These are phyloP conservation scores for Nitzschia sp. DNA, from an alignment of 108 stramenopile genomes.

Conservation along the genomic window DNA sequence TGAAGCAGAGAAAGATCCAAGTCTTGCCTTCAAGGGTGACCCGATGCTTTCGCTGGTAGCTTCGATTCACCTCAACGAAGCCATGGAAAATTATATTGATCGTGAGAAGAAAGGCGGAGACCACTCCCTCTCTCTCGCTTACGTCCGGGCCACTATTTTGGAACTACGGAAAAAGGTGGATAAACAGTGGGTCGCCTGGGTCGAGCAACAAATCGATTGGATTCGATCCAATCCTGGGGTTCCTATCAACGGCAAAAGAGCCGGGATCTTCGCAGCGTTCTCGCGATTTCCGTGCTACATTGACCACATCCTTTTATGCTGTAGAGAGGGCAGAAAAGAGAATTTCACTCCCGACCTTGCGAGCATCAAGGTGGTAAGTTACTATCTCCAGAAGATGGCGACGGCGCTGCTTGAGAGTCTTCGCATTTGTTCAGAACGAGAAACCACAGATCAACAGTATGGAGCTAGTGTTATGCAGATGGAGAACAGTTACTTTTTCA, in stretches of 20 bases:
- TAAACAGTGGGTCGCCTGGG: slow-evolving; percentile 87
- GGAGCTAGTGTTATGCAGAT: slow-evolving; percentile 86
- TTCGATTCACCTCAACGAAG: slow-evolving; percentile 82
- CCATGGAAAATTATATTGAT: slow-evolving; percentile 87
- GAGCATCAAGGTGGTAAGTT: slow-evolving; percentile 84
- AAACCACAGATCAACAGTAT: slow-evolving; percentile 87
- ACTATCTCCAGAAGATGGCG: slow-evolving; percentile 87
- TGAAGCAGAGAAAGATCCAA: slow-evolving; percentile 51
- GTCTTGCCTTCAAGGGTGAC: slow-evolving; percentile 45
- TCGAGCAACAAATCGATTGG: slow-evolving; percentile 88
- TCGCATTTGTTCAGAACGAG: slow-evolving; percentile 69
- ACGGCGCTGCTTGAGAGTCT: slow-evolving; percentile 81
- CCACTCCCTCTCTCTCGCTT: slow-evolving; percentile 84
- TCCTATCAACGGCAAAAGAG: slow-evolving; percentile 82
- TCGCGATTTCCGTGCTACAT: slow-evolving; percentile 78
- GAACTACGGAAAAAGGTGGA: slow-evolving; percentile 84
- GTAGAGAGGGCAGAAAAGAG: slow-evolving; percentile 67
- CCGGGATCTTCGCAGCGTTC: slow-evolving; percentile 82
- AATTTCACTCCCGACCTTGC: slow-evolving; percentile 75
- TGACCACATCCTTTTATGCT: slow-evolving; percentile 80
- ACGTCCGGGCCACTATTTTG: slow-evolving; percentile 85
- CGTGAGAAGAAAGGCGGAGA: slow-evolving; percentile 89
- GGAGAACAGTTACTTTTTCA: slow-evolving; percentile 90
- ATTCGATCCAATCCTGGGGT: slow-evolving; percentile 80
- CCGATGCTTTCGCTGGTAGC: slow-evolving; percentile 83